phyloP scores from a whole-genome alignment of 768 basidiomycete species.

The Suillus spraguei region DNA sequence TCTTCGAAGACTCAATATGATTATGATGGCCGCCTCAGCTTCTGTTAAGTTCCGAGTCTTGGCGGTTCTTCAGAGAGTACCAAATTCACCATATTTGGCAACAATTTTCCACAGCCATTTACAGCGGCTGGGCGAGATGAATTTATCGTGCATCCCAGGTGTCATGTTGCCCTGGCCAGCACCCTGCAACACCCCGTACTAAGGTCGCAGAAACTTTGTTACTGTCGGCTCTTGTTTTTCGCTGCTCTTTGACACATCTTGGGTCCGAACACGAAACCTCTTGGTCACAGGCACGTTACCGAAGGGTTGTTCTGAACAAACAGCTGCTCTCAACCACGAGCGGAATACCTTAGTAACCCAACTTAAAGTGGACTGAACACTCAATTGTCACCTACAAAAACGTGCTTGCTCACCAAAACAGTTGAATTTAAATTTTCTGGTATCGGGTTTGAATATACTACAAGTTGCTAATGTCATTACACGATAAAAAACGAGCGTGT shows the following conservation, averaged over 20 bases:
- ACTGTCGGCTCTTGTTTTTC: neutral
- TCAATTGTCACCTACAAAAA: neutral
- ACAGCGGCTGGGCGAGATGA: neutral
- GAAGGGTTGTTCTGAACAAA: neutral
- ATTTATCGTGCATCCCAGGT: neutral
- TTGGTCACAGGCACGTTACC: neutral
- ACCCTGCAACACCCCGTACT: neutral
- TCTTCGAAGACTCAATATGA: neutral
- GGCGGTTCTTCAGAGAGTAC: too few species aligned
- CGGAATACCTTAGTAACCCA: neutral
- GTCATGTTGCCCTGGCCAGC: neutral
- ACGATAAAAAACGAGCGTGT: constrained; percentile 6
- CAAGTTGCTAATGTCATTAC: constrained; percentile 3
- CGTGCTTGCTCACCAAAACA: neutral
- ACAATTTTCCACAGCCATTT: neutral
- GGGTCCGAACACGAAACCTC: neutral
- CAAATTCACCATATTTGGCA: neutral
- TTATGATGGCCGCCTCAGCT: neutral
- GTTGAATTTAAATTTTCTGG: neutral
- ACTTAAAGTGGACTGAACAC: neutral
- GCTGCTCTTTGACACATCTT: neutral
- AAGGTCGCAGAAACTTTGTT: neutral
- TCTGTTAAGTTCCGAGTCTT: neutral
- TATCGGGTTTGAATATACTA: neutral
- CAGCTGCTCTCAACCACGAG: neutral